Conservation (phyloP, 2,329 filamentous ascomycete species). For the Colletotrichum acutatum region DNA sequence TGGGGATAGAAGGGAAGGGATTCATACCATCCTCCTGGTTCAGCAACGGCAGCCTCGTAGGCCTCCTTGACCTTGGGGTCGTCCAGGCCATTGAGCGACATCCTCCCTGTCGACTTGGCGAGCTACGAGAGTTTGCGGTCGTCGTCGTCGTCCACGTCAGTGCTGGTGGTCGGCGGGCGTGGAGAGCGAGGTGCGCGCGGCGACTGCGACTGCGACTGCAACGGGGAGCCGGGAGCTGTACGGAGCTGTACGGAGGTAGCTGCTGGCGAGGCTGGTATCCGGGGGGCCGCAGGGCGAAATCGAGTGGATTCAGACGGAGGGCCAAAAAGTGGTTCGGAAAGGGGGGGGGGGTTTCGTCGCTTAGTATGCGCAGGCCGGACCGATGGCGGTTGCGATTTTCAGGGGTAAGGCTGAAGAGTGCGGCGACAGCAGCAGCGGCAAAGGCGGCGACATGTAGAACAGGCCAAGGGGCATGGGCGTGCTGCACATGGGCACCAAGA, state of each 20-base stretch:
- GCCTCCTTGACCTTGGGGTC: conserved; percentile 83
- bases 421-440: conserved; percentile 11
- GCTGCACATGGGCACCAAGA: conserved; percentile 22
- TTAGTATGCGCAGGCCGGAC: conserved; percentile 19
- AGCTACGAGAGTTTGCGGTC: conserved; percentile 3
- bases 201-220: neutral
- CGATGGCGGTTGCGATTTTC: conserved; percentile 31
- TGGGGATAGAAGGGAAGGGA: conserved; percentile 33
- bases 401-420: conserved; percentile 35
- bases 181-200: neutral
- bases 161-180: neutral
- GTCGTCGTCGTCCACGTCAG: conserved; percentile 7
- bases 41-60: conserved; percentile 80
- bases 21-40: conserved; percentile 93
- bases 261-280: conserved; percentile 11
- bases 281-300: conserved; percentile 26
- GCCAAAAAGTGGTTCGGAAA: conserved; percentile 33
- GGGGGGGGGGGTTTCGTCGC: conserved; percentile 31
- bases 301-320: conserved; percentile 27
- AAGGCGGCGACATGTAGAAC: conserved; percentile 32
- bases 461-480: conserved; percentile 29
- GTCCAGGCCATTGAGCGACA: conserved; percentile 98
- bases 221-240: conserved; percentile 1
- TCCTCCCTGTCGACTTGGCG: conserved; percentile 49
- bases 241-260: neutral